phyloP scores from a whole-genome alignment of 352 stramenopile species.

The Globisporangium carolinianum region DNA sequence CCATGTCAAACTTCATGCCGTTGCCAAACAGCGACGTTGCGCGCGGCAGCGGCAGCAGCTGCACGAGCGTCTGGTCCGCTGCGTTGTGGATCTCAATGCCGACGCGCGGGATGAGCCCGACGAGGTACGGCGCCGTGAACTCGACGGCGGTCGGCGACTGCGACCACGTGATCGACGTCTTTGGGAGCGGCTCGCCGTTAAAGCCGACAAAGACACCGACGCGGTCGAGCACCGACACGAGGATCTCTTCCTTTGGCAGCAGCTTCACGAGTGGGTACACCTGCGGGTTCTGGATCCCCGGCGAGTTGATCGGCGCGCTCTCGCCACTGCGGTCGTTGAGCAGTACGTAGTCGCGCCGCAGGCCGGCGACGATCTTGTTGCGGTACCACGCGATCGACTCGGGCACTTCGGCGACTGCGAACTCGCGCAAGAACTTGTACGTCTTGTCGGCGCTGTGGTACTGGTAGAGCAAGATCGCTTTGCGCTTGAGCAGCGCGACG shows the following conservation, averaged over 20 bases:
- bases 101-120: constrained; percentile 66
- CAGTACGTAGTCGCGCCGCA: constrained; percentile 67
- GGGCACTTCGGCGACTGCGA: constrained; percentile 61
- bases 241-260: constrained; percentile 78
- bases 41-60: constrained; percentile 57
- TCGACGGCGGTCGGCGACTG: constrained; percentile 67
- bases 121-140: constrained; percentile 73
- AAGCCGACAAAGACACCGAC: constrained; percentile 79
- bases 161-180: constrained; percentile 81
- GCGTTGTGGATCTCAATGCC: constrained; percentile 79
- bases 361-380: constrained; percentile 83
- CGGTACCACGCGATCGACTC: constrained; percentile 84
- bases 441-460: constrained; percentile 74
- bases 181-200: constrained; percentile 67
- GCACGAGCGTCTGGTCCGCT: constrained; percentile 65
- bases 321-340: constrained; percentile 83
- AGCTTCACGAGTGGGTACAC: constrained; percentile 73
- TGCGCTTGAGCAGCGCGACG: constrained; percentile 53
- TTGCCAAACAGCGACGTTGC: constrained; percentile 79
- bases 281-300: constrained; percentile 55
- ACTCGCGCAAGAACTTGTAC: constrained; percentile 76
- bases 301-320: constrained; percentile 59
- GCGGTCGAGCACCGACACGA: constrained; percentile 78
- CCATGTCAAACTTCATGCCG: constrained; percentile 90
- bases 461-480: constrained; percentile 75